Percentiles rank a stretch among this genome's conserved stretches.
These are phyloP conservation scores for Penicillium canariense DNA, from an alignment of 495 filamentous ascomycete genomes.

Conservation along the genomic window DNA sequence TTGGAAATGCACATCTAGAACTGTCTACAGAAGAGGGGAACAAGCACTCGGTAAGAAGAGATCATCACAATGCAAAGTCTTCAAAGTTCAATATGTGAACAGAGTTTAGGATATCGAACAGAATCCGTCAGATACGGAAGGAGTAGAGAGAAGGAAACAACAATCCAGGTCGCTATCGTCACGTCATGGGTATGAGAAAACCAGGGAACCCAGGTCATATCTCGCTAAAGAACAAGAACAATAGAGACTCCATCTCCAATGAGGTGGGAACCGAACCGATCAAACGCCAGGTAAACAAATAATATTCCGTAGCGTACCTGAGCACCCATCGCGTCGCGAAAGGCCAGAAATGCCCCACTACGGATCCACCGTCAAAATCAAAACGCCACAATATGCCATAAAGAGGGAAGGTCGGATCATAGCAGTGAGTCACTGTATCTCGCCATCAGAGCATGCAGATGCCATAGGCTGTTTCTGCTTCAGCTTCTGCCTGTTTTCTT, in stretches of 20 bases:
- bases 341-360: not conserved
- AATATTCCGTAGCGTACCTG: too few species aligned
- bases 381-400: conserved; percentile 28
- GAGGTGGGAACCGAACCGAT: not conserved
- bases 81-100: not conserved
- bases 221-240: conserved; percentile 1
- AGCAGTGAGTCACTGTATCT: conserved; percentile 21
- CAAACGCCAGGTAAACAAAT: not conserved
- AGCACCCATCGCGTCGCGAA: not conserved
- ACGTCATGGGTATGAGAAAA: not conserved
- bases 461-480: conserved; percentile 29
- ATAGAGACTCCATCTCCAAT: conserved; percentile 1
- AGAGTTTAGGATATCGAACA: too few species aligned
- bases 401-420: conserved; percentile 13
- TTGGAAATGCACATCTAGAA: too few species aligned
- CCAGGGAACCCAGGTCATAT: not conserved
- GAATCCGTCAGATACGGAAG: not conserved
- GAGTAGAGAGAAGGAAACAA: not conserved
- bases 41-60: not conserved
- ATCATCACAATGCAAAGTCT: not conserved
- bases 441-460: conserved; percentile 21
- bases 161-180: conserved; percentile 1
- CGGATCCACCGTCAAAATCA: not conserved
- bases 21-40: too few species aligned
- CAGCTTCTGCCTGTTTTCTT: conserved; percentile 5